Conservation (phyloP, 2,329 filamentous ascomycete species). For the Pseudogymnoascus verrucosus region DNA sequence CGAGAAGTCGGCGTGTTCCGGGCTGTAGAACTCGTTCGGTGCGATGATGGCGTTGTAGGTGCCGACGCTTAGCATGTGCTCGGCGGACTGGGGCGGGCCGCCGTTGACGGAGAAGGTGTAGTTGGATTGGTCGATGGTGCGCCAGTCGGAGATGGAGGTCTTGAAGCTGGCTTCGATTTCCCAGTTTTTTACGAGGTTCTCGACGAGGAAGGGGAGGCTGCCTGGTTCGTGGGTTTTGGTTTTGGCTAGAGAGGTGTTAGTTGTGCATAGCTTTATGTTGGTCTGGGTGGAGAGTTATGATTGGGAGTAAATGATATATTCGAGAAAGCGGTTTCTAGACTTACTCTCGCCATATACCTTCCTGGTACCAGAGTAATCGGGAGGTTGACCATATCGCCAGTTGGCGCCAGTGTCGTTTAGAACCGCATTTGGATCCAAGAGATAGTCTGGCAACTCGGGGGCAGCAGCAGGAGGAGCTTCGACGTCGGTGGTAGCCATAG, state of each 20-base stretch:
- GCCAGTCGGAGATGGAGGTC: constrained; percentile 51
- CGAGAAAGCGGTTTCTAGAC: constrained; percentile 18
- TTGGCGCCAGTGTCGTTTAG: constrained; percentile 42
- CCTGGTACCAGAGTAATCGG: constrained; percentile 58
- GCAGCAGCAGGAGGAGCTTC: constrained; percentile 12
- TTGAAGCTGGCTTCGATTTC: constrained; percentile 66
- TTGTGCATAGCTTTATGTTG: not conserved
- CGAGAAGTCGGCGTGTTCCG: constrained; percentile 52
- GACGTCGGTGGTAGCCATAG: constrained; percentile 18
- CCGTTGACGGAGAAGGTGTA: constrained; percentile 61
- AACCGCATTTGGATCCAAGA: constrained; percentile 50
- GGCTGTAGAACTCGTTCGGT: constrained; percentile 56
- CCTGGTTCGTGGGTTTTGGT: constrained; percentile 44
- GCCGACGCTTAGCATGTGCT: constrained; percentile 59
- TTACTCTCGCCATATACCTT: constrained; percentile 51
- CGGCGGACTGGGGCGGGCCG: constrained; percentile 44
- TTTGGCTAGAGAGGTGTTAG: constrained; percentile 40
- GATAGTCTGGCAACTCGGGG: constrained; percentile 44
- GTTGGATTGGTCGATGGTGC: constrained; percentile 50
- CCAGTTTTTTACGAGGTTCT: constrained; percentile 68
- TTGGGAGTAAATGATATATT: not conserved
- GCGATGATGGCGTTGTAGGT: constrained; percentile 63
- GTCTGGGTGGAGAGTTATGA: not conserved
- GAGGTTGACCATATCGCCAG: constrained; percentile 53
- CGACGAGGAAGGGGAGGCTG: constrained; percentile 52